Conservation (phyloP, 2,329 filamentous ascomycete species). For the Xylariaceae sp. region DNA sequence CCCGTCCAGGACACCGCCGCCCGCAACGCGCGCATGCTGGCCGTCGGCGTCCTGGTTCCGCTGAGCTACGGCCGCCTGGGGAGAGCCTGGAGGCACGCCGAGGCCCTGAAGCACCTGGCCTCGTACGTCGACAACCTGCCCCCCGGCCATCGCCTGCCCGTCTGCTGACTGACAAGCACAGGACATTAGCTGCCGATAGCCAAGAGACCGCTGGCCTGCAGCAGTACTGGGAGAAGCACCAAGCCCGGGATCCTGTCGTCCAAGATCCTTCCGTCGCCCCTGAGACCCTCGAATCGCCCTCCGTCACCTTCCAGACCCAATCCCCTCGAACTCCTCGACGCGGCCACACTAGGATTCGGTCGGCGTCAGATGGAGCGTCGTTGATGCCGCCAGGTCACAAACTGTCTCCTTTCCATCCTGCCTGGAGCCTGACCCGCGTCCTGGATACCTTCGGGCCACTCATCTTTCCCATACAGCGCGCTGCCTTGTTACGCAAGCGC, state of each 20-base stretch:
- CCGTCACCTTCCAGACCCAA: conserved; percentile 39
- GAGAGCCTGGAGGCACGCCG: conserved; percentile 81
- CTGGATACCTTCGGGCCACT: conserved; percentile 82
- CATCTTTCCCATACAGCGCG: conserved; percentile 84
- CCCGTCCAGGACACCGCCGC: conserved; percentile 68
- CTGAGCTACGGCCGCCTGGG: conserved; percentile 79
- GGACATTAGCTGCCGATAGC: conserved; percentile 56
- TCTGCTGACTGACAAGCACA: conserved; percentile 18
- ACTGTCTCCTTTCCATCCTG: conserved; percentile 75
- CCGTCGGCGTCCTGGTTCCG: conserved; percentile 82
- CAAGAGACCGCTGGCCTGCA: conserved; percentile 59
- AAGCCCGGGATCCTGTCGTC: conserved; percentile 32
- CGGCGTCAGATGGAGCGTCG: conserved; percentile 53
- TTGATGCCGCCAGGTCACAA: conserved; percentile 54
- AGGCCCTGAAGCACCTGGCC: conserved; percentile 66
- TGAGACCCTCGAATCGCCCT: conserved; percentile 44
- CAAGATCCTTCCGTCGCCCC: conserved; percentile 26
- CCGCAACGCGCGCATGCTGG: conserved; percentile 86
- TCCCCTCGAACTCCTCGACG: conserved; percentile 16
- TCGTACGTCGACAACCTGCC: conserved; percentile 39
- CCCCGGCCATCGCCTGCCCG: neutral
- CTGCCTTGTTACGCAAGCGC: conserved; percentile 76
- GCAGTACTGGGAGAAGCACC: conserved; percentile 69
- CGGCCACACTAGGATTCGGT: conserved; percentile 48
- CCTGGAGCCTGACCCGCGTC: conserved; percentile 70